Percentiles rank a stretch among this genome's conserved stretches.
phyloP scores from a whole-genome alignment of 2,329 filamentous ascomycete genomes.

The Cercospora janseana region DNA sequence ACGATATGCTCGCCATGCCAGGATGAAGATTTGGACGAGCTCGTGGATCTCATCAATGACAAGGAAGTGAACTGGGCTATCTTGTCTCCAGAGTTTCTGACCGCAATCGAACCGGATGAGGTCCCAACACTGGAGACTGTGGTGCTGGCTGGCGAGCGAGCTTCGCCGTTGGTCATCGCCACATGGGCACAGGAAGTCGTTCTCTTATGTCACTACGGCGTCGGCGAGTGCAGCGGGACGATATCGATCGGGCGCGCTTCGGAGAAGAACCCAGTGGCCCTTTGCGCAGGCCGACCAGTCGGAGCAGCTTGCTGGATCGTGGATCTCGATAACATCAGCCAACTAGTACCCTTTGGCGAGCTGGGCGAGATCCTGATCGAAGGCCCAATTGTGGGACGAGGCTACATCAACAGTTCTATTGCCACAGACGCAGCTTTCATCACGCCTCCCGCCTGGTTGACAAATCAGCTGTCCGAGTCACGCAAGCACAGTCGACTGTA shows the following conservation, averaged over 20 bases:
- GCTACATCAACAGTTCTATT: conserved; percentile 39
- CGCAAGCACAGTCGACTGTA: background rate
- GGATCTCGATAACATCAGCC: background rate
- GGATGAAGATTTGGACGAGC: background rate
- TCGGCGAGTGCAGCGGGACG: conserved; percentile 2
- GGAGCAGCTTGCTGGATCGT: background rate
- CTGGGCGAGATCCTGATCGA: conserved; percentile 48
- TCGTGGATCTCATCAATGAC: background rate
- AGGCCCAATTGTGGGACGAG: conserved; percentile 45
- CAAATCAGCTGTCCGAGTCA: background rate
- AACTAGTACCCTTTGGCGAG: conserved; percentile 12
- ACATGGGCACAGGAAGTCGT: background rate
- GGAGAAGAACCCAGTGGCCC: background rate
- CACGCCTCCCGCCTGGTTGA: background rate
- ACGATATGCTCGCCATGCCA: background rate
- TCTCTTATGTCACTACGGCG: background rate
- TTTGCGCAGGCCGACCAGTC: background rate
- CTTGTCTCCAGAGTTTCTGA: background rate
- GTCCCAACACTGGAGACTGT: conserved; percentile 2
- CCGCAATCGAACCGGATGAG: background rate
- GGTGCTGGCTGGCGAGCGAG: background rate
- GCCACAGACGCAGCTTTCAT: background rate
- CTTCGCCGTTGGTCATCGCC: background rate
- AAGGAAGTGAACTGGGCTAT: background rate
- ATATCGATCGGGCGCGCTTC: background rate